Percentiles rank a stretch among this genome's conserved stretches.
phyloP scores from a whole-genome alignment of 352 stramenopile genomes.

The Globisporangium echinulatum region DNA sequence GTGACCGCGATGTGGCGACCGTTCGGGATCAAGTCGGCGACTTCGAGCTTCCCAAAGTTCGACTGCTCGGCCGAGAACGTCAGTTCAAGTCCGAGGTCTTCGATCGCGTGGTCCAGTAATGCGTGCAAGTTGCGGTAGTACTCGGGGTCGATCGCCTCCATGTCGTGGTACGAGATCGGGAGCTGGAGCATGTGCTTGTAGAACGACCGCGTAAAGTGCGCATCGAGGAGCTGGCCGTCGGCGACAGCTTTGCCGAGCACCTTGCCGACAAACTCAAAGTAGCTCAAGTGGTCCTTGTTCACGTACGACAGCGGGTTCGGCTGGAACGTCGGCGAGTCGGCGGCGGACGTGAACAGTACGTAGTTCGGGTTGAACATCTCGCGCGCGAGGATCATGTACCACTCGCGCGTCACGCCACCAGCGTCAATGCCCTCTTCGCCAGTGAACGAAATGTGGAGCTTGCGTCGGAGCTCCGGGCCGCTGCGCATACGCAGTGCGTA shows the following conservation, averaged over 20 bases:
- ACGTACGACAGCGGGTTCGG: conserved; percentile 98
- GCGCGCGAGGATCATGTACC: conserved; percentile 97
- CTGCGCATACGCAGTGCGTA: conserved; percentile 95
- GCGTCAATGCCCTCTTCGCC: conserved; percentile 98
- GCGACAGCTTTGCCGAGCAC: conserved; percentile 99
- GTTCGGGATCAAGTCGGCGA: conserved; percentile 88
- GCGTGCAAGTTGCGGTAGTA: conserved; percentile 92
- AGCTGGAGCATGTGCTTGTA: conserved; percentile 99
- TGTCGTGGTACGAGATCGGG: conserved; percentile 96
- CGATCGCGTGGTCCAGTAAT: conserved; percentile 84
- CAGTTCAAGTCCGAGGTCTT: conserved; percentile 85
- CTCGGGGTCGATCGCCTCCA: conserved; percentile 98
- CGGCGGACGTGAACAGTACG: conserved; percentile 97
- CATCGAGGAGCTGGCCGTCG: conserved; percentile 97
- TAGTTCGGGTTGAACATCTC: conserved; percentile 99
- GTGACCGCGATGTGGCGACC: conserved; percentile 84
- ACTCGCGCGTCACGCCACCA: conserved; percentile 97
- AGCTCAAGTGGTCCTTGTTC: conserved; percentile 98
- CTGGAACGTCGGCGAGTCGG: conserved; percentile 98
- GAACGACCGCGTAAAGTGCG: conserved; percentile 97
- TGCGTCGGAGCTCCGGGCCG: conserved; percentile 94
- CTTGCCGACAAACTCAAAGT: conserved; percentile 97
- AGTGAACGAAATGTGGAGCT: conserved; percentile 97
- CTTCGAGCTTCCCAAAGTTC: conserved; percentile 85
- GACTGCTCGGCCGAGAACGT: conserved; percentile 90